phyloP scores from a whole-genome alignment of 805 yeast genomes.

The Metschnikowia proteae region DNA sequence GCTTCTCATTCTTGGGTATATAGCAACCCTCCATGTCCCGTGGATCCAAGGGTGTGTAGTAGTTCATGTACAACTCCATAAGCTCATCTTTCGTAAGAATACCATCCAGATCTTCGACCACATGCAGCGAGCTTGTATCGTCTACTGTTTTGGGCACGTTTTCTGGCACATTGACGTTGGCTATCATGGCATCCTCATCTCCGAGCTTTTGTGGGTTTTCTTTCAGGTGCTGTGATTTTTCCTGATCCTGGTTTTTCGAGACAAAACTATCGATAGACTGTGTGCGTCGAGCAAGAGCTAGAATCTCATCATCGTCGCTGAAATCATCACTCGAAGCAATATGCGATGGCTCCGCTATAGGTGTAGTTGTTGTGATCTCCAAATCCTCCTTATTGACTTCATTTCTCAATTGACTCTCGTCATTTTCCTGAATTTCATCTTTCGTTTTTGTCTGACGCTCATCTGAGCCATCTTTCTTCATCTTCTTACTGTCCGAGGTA shows the following conservation, averaged over 20 bases:
- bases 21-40: constrained; percentile 5
- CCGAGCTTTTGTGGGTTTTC: too few relatives aligned
- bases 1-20: background rate
- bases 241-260: background rate
- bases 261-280: constrained; percentile 12
- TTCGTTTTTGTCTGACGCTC: background rate
- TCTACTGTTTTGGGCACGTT: too few relatives aligned
- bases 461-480: background rate
- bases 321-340: constrained; percentile 8
- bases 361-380: too few relatives aligned
- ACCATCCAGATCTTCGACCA: constrained; percentile 29
- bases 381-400: background rate
- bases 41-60: constrained; percentile 25
- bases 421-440: background rate
- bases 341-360: background rate
- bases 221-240: too few relatives aligned
- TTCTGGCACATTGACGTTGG: too few relatives aligned
- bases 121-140: background rate
- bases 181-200: too few relatives aligned
- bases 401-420: background rate
- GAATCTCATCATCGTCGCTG: constrained; percentile 17
- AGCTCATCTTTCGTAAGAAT: constrained; percentile 36
- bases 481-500: background rate
- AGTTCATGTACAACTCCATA: constrained; percentile 39
- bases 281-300: constrained; percentile 13